These are phyloP conservation scores for Aquanectria penicillioides DNA, from an alignment of 2,329 filamentous ascomycete species.

Conservation along the genomic window DNA sequence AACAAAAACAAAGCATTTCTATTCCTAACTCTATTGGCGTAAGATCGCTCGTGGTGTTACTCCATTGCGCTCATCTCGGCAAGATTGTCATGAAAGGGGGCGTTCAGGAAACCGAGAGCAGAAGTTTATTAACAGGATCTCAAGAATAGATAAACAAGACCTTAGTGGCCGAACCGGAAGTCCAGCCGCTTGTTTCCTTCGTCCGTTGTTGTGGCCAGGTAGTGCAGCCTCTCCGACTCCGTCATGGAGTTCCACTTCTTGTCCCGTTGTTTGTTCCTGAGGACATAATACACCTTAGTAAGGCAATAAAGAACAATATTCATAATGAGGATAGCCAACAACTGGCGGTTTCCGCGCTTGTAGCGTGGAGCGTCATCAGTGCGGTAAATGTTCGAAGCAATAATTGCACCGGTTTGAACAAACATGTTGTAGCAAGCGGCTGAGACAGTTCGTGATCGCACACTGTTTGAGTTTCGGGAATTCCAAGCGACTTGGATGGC, in stretches of 20 bases:
- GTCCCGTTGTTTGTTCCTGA: constrained; percentile 56
- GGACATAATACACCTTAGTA: constrained; percentile 63
- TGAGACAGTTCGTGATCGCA: constrained; percentile 67
- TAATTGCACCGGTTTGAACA: constrained; percentile 47
- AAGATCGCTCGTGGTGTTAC: too few relatives aligned
- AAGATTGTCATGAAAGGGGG: too few relatives aligned
- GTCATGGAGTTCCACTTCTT: constrained; percentile 59
- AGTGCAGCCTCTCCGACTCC: constrained; percentile 48
- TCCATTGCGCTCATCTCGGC: too few relatives aligned
- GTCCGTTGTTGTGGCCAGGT: constrained; percentile 50
- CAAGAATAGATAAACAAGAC: too few relatives aligned
- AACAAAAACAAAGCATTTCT: too few relatives aligned
- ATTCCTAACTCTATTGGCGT: too few relatives aligned
- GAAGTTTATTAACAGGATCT: too few relatives aligned
- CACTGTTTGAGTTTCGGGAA: constrained; percentile 66
- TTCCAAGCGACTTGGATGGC: constrained; percentile 22
- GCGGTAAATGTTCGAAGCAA: constrained; percentile 53
- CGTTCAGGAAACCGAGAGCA: too few relatives aligned
- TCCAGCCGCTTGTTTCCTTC: constrained; percentile 56
- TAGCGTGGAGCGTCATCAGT: constrained; percentile 44
- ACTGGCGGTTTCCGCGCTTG: constrained; percentile 58
- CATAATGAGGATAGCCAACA: constrained; percentile 57
- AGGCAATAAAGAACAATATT: constrained; percentile 60
- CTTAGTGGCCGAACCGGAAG: constrained; percentile 52
- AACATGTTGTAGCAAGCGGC: constrained; percentile 65